A percentile compares a stretch with the other conserved stretches of the same genome.
These are phyloP conservation scores for Globisporangium abappressorium DNA, from an alignment of 352 stramenopile species.

Conservation along the genomic window DNA sequence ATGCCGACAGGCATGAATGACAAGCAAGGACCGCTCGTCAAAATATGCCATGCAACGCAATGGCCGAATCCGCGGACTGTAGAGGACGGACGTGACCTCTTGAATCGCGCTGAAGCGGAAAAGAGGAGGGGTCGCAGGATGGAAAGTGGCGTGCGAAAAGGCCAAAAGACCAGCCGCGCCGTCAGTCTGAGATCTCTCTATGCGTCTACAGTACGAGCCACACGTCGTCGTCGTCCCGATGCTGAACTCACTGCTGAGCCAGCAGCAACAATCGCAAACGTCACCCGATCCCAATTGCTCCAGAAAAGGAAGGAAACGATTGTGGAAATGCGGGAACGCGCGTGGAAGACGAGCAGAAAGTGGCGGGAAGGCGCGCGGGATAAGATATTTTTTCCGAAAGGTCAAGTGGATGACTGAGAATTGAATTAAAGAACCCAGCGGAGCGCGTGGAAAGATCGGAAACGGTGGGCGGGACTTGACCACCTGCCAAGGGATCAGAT, in stretches of 20 bases:
- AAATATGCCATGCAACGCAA: background rate
- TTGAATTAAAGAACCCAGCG: background rate
- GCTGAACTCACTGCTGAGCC: background rate
- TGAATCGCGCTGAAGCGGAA: background rate
- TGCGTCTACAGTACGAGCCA: background rate
- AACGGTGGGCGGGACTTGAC: background rate
- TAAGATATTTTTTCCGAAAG: constrained; percentile 2
- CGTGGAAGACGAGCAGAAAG: constrained; percentile 1
- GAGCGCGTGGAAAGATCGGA: too few species aligned
- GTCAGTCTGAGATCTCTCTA: background rate
- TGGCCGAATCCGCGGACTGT: background rate
- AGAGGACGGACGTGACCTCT: background rate
- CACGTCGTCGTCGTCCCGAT: background rate
- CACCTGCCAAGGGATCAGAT: background rate
- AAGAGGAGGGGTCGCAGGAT: background rate
- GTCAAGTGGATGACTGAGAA: background rate
- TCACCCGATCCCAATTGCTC: too few species aligned
- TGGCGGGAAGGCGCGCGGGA: background rate
- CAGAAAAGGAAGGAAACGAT: too few species aligned
- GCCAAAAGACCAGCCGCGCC: background rate
- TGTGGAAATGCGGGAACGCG: background rate
- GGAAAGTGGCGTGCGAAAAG: background rate
- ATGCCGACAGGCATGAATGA: background rate
- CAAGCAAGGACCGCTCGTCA: background rate
- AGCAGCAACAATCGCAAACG: too few species aligned